Conservation (phyloP, 345 rosid species). For the Dipteronia sinensis region DNA sequence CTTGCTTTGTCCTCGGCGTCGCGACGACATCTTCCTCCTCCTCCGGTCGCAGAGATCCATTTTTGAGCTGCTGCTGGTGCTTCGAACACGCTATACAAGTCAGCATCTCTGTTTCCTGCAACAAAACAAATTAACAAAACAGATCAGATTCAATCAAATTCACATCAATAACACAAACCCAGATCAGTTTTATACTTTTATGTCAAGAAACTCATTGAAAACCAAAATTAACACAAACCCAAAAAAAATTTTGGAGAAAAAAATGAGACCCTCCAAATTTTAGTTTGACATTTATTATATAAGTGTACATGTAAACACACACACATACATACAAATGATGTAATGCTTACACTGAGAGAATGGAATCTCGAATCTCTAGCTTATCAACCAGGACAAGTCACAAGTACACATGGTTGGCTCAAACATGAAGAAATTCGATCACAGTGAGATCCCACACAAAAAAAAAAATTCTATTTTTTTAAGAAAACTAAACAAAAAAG, state of each 20-base stretch:
- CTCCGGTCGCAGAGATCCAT: conserved; percentile 56
- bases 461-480: neutral
- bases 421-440: neutral
- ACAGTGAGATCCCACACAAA: neutral
- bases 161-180: conserved; percentile 6
- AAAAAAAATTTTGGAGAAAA: neutral
- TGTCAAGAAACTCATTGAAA: neutral
- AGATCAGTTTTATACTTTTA: neutral
- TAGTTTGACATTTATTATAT: neutral
- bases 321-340: neutral
- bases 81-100: conserved; percentile 93
- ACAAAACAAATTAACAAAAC: conserved; percentile 19
- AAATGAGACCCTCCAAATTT: neutral
- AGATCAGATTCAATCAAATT: conserved; percentile 28
- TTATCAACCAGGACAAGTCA: conserved; percentile 16
- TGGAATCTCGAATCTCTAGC: conserved; percentile 9
- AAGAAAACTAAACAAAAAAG: neutral
- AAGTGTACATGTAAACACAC: neutral
- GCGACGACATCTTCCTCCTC: conserved; percentile 49
- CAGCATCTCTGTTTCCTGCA: conserved; percentile 50
- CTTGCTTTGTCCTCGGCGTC: conserved; percentile 78
- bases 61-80: conserved; percentile 46
- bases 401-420: conserved; percentile 3
- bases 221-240: neutral
- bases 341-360: conserved; percentile 8